Percentiles rank a stretch among this genome's conserved stretches.
Evolutionary conservation across 345 rosid genomes (phyloP).

Genomic region (Lagerstroemia speciosa): DNA sequence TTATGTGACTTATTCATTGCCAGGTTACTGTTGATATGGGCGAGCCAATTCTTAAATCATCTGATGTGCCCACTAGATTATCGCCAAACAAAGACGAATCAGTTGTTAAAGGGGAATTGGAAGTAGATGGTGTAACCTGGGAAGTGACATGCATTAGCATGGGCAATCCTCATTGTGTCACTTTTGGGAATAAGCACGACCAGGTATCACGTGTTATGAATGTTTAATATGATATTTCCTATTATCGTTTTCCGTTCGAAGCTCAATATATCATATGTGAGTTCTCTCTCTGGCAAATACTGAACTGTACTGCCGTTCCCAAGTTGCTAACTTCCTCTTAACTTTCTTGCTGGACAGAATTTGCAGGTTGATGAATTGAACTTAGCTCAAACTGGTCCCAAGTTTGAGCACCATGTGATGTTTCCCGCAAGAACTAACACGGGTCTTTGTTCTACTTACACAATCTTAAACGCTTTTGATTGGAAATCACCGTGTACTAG

Average conservation of each 20-base stretch:
- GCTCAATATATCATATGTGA: not conserved
- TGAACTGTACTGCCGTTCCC: constrained; percentile 1
- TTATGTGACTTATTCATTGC: constrained; percentile 9
- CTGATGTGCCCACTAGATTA: constrained; percentile 74
- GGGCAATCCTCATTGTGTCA: constrained; percentile 98
- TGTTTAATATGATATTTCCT: not conserved
- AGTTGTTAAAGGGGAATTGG: constrained; percentile 54
- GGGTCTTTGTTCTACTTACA: constrained; percentile 32
- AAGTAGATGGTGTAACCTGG: constrained; percentile 80
- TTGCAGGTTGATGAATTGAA: constrained; percentile 73
- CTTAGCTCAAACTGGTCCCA: constrained; percentile 78
- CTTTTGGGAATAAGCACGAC: constrained; percentile 53
- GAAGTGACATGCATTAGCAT: constrained; percentile 92
- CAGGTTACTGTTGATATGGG: constrained; percentile 98
- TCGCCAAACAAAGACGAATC: constrained; percentile 50
- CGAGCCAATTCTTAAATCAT: constrained; percentile 66
- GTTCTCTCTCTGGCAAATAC: not conserved
- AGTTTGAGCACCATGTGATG: constrained; percentile 76
- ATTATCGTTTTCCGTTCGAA: not conserved
- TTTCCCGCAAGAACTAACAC: constrained; percentile 95
- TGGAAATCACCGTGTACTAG: not conserved
- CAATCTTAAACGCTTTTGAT: not conserved
- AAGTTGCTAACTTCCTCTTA: not conserved
- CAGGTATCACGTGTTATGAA: constrained; percentile 32
- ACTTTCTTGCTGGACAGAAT: constrained; percentile 28